phyloP scores from a whole-genome alignment of 495 filamentous ascomycete genomes.

The Clavariopsis aquatica region DNA sequence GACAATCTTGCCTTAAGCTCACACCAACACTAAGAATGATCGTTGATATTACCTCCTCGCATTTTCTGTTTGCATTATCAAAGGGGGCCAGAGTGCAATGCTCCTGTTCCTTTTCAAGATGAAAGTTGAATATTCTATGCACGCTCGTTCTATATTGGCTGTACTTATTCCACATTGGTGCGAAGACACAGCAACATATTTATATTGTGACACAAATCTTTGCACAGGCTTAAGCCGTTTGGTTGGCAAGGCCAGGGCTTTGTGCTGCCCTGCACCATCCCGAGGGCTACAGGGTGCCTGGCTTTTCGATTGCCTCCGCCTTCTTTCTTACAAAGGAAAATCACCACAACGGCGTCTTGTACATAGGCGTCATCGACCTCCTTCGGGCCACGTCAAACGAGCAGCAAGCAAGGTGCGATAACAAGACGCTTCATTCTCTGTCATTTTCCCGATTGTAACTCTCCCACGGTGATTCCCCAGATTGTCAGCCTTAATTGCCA shows the following conservation, averaged over 20 bases:
- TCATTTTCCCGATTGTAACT: background rate
- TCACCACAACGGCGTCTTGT: background rate
- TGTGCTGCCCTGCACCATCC: background rate
- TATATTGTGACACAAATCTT: background rate
- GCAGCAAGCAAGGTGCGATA: background rate
- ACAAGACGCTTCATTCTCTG: background rate
- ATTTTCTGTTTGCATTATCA: background rate
- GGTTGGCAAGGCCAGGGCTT: background rate
- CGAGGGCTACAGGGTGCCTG: background rate
- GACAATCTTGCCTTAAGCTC: background rate
- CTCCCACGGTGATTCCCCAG: background rate
- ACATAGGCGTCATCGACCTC: background rate
- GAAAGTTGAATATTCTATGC: background rate
- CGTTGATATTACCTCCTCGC: background rate
- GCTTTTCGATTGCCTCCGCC: background rate
- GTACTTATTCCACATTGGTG: too few relatives aligned
- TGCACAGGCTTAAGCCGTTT: background rate
- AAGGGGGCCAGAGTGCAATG: too few relatives aligned
- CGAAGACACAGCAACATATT: background rate
- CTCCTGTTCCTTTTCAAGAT: background rate
- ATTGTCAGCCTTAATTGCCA: constrained; percentile 23
- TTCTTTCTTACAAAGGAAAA: background rate
- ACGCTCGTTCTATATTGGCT: too few relatives aligned
- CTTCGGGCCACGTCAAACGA: background rate
- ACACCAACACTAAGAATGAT: background rate